Base-by-base conservation (phyloP, 1,139 yeast genomes). In the Protomyces macrosporus region DNA sequence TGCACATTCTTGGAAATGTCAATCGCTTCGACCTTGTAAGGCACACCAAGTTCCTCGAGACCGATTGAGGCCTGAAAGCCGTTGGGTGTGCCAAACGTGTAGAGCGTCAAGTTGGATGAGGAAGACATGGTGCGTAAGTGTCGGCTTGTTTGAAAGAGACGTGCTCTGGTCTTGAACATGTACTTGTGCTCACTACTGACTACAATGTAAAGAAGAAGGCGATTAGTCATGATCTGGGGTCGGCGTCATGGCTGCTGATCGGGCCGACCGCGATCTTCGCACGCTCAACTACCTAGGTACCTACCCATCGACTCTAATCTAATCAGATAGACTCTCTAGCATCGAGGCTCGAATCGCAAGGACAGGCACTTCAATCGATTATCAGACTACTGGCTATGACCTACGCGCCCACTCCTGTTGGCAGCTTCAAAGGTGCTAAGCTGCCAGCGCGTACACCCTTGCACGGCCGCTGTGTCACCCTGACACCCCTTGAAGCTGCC, bases 41-140 rank as follows among this genome's bases (percentile, higher is more conserved):
- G 37, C 80, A 83, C 69, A 0, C 78, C 76, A 45, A 84, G 75
- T 16, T 82, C 70, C 68, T 82, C 83, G 59, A 84, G 73, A 30
- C 79, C 75, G 54, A 81, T 75, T 1, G 84, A 74, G 23, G 81
- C 75, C 70, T 84, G 84, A 69, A 74, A 75, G 2, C 87, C 87
- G 70, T 84, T 84, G 48, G 87, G 85, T 32, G 87, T 82, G 37
- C 63, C 63, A 7, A 53, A 53, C 1, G 63, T 60, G 54, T 45
- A 53, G 40, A 60, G 54, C 3, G 58, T 53, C 53, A 60, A 16
- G 33, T 51, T 32, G 6, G 61, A 40, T 4, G 10, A 34, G 7
- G 55, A 64, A 23, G 23, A 23, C 48, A 42, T 42, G 48, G 12
- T 42, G 48, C 48, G 48, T 23, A 42, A 14, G 32, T 42, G 48